Base-by-base conservation (phyloP, 345 rosid species). In the Dovyalis caffra region DNA sequence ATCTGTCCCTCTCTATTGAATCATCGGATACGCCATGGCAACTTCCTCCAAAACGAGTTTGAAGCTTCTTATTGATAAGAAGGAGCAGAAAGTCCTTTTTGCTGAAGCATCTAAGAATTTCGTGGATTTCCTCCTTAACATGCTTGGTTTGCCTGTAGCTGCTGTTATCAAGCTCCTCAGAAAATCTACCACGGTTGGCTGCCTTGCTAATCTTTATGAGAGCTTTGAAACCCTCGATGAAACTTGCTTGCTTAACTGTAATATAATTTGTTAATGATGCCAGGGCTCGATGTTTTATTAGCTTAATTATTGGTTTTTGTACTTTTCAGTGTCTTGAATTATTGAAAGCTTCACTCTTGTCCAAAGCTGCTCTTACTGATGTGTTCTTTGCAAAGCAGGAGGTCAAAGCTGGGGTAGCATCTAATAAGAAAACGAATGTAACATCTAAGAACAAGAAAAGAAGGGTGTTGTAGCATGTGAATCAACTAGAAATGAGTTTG, bases 81-180 rank as follows among this genome's bases (percentile, higher is more conserved):
- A 31, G 18, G 47, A 23, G 5, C 12, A n/a, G 0, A 76, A 57
- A 29, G 85, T 82, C 3, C 34, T 79, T 0, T 73, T 72, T n/a
- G 77, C 69, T 0, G 82, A 78, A 72, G 70, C 73, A 0, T 63
- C 25, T 11, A 37, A 12, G 23, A 15, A 5, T 29, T 29, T 63
- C 5, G 15, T 23, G 1, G 29, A 38, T 67, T 7, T 35, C 31
- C 31, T 20, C 5, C 20, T 33, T 14, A 40, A 1, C 26, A 3
- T 65, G 10, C 29, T 65, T 3, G n/a, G 11, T 28, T 8, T 61
- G 31, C 65, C 65, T 53, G 26, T 53, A 6, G 26, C 23, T 1
- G n/a, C 25, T 23, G 51, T 35, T 2, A 53, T 23, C 2, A 28
- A 18, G 49, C 51, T 56, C 65, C 12, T 70, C 5, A 56, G 14